phyloP scores from a whole-genome alignment of 2,329 filamentous ascomycete species.

The Talaromyces marneffei region DNA sequence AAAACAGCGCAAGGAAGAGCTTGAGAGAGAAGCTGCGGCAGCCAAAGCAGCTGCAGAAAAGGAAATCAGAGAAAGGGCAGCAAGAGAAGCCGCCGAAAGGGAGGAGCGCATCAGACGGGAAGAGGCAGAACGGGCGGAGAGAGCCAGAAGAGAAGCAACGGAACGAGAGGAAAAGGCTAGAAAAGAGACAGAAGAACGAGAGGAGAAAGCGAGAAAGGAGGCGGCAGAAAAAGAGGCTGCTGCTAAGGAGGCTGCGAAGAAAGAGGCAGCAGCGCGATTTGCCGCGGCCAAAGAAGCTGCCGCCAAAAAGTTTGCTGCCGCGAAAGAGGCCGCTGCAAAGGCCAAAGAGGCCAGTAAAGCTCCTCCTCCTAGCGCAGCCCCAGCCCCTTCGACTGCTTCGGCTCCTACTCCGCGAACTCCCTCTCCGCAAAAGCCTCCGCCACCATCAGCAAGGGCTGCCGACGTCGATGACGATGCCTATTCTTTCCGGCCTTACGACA shows the following conservation, averaged over 20 bases:
- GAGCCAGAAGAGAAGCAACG: constrained; percentile 2
- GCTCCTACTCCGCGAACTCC: constrained; percentile 27
- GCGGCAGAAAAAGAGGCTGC: constrained; percentile 23
- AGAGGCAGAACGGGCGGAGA: constrained; percentile 21
- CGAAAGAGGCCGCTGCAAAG: constrained; percentile 24
- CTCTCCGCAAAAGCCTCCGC: constrained; percentile 35
- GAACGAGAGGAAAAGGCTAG: constrained; percentile 24
- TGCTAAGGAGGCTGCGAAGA: constrained; percentile 22
- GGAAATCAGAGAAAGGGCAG: constrained; percentile 17
- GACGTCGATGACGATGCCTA: constrained; percentile 59
- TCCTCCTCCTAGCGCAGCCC: constrained; percentile 16
- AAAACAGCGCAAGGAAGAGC: constrained; percentile 35
- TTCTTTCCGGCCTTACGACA: constrained; percentile 73
- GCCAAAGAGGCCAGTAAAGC: constrained; percentile 24
- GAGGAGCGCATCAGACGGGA: constrained; percentile 28
- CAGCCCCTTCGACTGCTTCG: constrained; percentile 18
- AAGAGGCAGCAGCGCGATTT: constrained; percentile 24
- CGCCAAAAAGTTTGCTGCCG: constrained; percentile 32
- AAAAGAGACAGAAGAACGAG: constrained; percentile 32
- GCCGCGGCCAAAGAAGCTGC: constrained; percentile 19
- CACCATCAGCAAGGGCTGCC: constrained; percentile 32
- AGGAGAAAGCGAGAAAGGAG: constrained; percentile 24
- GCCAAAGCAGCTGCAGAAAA: constrained; percentile 22
- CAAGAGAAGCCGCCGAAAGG: constrained; percentile 12
- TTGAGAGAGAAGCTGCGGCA: constrained; percentile 28